phyloP scores from a whole-genome alignment of 2,329 filamentous ascomycete species.

The Tolypocladium tropicale region DNA sequence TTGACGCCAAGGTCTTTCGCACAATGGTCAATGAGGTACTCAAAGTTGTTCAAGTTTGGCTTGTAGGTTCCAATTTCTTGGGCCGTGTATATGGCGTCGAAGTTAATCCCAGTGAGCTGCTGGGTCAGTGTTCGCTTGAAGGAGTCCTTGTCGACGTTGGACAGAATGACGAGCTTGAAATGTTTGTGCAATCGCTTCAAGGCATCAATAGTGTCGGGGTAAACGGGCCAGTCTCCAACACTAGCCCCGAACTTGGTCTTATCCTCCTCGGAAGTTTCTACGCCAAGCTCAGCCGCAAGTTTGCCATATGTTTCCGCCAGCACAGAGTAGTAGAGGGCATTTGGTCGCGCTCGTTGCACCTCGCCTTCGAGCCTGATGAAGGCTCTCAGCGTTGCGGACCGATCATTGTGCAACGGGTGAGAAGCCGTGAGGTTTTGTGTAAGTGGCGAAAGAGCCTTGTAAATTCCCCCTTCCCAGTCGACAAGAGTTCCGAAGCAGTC shows the following conservation, averaged over 20 bases:
- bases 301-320: constrained; percentile 35
- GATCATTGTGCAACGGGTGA: constrained; percentile 24
- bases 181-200: constrained; percentile 35
- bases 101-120: constrained; percentile 34
- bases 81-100: constrained; percentile 59
- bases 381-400: constrained; percentile 27
- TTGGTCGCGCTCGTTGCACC: constrained; percentile 42
- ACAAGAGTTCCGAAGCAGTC: constrained; percentile 75
- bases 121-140: constrained; percentile 14
- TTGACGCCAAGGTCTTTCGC: constrained; percentile 41
- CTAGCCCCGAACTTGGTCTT: constrained; percentile 24
- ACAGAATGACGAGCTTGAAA: constrained; percentile 51
- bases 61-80: constrained; percentile 65
- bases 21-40: constrained; percentile 48
- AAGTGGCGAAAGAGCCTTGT: constrained; percentile 38
- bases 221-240: constrained; percentile 45
- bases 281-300: constrained; percentile 15
- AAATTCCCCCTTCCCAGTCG: constrained; percentile 65
- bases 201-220: constrained; percentile 45
- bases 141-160: constrained; percentile 42
- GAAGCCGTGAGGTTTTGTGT: constrained; percentile 28
- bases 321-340: constrained; percentile 20
- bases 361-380: constrained; percentile 46
- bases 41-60: constrained; percentile 53
- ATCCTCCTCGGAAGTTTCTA: constrained; percentile 21